These are phyloP conservation scores for Nothopassalora personata DNA, from an alignment of 2,329 filamentous ascomycete genomes.

Conservation along the genomic window DNA sequence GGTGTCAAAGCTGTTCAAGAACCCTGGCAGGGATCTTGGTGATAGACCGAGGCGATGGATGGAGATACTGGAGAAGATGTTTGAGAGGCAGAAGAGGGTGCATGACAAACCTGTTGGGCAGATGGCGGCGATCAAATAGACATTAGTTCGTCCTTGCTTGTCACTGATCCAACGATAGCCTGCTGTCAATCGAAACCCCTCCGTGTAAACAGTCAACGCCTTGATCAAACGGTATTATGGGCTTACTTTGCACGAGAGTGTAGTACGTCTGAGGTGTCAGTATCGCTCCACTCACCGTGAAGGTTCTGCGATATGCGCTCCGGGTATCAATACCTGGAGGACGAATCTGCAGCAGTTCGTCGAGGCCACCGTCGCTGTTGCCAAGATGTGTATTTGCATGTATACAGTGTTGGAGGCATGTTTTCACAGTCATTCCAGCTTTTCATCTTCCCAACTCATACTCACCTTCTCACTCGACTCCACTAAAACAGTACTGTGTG, in stretches of 20 bases:
- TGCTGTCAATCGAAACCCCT: too few relatives aligned
- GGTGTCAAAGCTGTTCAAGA: slow-evolving; percentile 63
- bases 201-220: too few relatives aligned
- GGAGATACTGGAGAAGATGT: slow-evolving; percentile 31
- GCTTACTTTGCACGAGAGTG: too few relatives aligned
- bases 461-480: neutral
- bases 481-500: too few relatives aligned
- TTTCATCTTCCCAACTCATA: neutral
- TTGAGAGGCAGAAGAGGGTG: slow-evolving; percentile 19
- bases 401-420: neutral
- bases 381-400: neutral
- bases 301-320: too few relatives aligned
- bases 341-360: neutral
- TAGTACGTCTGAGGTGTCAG: too few relatives aligned
- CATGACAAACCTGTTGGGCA: neutral
- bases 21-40: slow-evolving; percentile 36
- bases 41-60: slow-evolving; percentile 41
- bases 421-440: neutral
- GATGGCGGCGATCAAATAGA: neutral
- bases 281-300: too few relatives aligned
- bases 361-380: neutral
- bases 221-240: too few relatives aligned
- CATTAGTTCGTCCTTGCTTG: too few relatives aligned
- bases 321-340: too few relatives aligned
- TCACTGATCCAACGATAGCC: too few relatives aligned